Base-by-base conservation (phyloP, 2,329 filamentous ascomycete species). In the Chrysosphaeria jannelii region DNA sequence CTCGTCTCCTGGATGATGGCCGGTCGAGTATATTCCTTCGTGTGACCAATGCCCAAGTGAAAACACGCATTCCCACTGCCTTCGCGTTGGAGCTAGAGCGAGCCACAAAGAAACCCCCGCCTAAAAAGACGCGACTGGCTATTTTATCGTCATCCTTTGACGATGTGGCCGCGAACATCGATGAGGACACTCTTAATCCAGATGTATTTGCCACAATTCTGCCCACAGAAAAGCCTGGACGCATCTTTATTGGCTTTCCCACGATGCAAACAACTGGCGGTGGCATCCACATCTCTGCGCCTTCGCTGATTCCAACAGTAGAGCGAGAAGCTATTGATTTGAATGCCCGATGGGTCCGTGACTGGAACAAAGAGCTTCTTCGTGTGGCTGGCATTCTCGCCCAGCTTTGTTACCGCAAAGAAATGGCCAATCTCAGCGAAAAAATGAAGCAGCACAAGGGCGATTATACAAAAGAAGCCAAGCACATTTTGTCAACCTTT, bases 271-370 rank as follows among this genome's bases (percentile, higher is more conserved):
- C 85, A 0, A 97, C 88, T 0, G 85, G 81, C 25, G 65, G 81
- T 14, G 72, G 81, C 10, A 71, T 88, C 39, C 85, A 97, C 41
- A 71, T 97, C 14, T 93, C 81, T 8, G 85, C 85, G 0, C 85
- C 79, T 1, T 91, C 81, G 0, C 67, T 97, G 9, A 97, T 97
- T 27, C 85, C 85, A 0, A 97, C 85, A 0, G 88, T 97, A 3
- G 85, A 97, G 43, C 65, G 85, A 38, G 85, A 97, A 40, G 85
- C 76, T 25, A 90, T 97, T 27, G 85, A 97, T 42, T 53, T 97
- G 30, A 93, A 97, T 40, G 88, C 85, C 10, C 64, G 79, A 26
- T 90, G 78, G 53, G 81, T 97, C 10, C 68, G 78, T 30, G 76
- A 67, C 10, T 97, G 85, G 88, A 97, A 97, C 36, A 55, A 75